phyloP scores from a whole-genome alignment of 2,329 filamentous ascomycete genomes.

The Scedosporium dehoogii region DNA sequence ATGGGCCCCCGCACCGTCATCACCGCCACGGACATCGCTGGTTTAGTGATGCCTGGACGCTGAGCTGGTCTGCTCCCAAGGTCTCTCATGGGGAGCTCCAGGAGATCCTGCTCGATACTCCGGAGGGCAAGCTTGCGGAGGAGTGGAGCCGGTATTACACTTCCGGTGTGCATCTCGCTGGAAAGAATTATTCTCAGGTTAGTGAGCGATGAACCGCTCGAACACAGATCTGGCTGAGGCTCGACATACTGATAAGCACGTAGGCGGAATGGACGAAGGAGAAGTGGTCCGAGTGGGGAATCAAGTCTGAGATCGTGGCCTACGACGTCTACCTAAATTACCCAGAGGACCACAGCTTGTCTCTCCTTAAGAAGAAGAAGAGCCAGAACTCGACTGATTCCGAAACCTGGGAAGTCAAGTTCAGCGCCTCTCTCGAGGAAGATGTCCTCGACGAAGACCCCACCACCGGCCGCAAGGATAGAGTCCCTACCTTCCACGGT shows the following conservation, averaged over 20 bases:
- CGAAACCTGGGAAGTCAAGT: constrained; percentile 51
- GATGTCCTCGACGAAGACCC: constrained; percentile 76
- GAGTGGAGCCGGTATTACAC: constrained; percentile 77
- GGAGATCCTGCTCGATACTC: constrained; percentile 47
- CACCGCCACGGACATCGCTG: constrained; percentile 18
- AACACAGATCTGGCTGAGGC: background rate
- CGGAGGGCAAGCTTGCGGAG: constrained; percentile 43
- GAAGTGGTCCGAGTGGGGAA: constrained; percentile 62
- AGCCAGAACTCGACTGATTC: constrained; percentile 19
- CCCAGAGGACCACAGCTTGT: constrained; percentile 59
- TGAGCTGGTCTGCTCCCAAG: constrained; percentile 11
- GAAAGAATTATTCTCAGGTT: constrained; percentile 66
- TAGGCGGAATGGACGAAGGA: constrained; percentile 65
- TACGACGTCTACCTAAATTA: constrained; percentile 77
- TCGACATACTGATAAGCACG: constrained; percentile 6
- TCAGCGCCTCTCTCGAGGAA: constrained; percentile 72
- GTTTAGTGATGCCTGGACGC: constrained; percentile 15
- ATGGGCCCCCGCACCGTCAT: constrained; percentile 25
- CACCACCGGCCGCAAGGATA: constrained; percentile 60
- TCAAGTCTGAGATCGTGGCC: constrained; percentile 52
- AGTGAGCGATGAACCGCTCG: background rate
- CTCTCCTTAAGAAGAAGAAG: constrained; percentile 39
- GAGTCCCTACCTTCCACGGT: constrained; percentile 86
- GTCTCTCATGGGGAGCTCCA: constrained; percentile 39
- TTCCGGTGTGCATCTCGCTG: constrained; percentile 63